Percentiles rank a stretch among this genome's conserved stretches.
Evolutionary conservation across 2,329 filamentous ascomycete species (phyloP).

Genomic region (Xylariaceae sp.): DNA sequence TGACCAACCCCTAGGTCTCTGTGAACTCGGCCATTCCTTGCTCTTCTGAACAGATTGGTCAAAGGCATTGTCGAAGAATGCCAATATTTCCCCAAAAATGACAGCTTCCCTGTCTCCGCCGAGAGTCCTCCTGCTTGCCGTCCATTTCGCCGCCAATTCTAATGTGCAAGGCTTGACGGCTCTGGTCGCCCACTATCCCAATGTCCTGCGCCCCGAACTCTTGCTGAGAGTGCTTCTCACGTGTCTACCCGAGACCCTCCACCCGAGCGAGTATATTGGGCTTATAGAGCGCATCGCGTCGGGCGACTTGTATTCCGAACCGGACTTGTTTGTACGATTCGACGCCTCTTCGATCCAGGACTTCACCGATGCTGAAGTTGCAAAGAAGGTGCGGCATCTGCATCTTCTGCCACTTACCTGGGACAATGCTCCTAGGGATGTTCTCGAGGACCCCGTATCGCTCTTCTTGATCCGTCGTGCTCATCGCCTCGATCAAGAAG

Average conservation of each 20-base stretch:
- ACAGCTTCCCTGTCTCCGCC: slow-evolving; percentile 51
- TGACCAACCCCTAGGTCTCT: not conserved
- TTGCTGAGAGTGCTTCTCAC: slow-evolving; percentile 69
- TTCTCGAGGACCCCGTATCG: slow-evolving; percentile 50
- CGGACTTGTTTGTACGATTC: slow-evolving; percentile 38
- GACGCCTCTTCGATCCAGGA: slow-evolving; percentile 52
- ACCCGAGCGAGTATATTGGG: slow-evolving; percentile 56
- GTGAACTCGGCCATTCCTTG: not conserved
- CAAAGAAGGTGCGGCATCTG: slow-evolving; percentile 59
- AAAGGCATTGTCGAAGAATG: slow-evolving; percentile 8
- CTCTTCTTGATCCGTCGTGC: slow-evolving; percentile 64
- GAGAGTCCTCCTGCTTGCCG: slow-evolving; percentile 68
- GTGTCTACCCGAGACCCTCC: slow-evolving; percentile 67
- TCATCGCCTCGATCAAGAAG: slow-evolving; percentile 63
- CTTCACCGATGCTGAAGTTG: slow-evolving; percentile 58
- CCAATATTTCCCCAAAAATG: slow-evolving; percentile 27
- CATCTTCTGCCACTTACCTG: slow-evolving; percentile 54
- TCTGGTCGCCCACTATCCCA: slow-evolving; percentile 52
- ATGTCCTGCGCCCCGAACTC: slow-evolving; percentile 58
- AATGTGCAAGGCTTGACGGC: slow-evolving; percentile 58
- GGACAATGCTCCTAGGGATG: slow-evolving; percentile 42
- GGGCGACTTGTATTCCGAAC: slow-evolving; percentile 39
- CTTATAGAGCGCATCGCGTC: slow-evolving; percentile 55
- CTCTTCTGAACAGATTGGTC: not conserved
- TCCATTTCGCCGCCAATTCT: slow-evolving; percentile 60